phyloP scores from a whole-genome alignment of 352 stramenopile genomes.

The Phytophthora quininea region DNA sequence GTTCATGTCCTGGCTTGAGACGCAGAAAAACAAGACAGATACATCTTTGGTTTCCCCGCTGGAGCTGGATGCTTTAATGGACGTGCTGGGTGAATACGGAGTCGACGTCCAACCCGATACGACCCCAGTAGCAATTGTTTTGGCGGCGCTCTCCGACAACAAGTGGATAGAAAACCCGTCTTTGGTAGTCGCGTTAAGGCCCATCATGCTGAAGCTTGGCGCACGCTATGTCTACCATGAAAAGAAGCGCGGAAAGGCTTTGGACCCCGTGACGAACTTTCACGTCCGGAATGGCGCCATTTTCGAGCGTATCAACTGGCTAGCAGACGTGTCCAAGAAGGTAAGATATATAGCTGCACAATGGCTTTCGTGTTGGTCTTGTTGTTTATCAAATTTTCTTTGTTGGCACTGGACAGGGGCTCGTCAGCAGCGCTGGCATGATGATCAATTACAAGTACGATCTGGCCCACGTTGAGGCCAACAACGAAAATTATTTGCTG shows the following conservation, averaged over 20 bases:
- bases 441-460: slow-evolving; percentile 93
- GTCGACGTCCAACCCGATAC: slow-evolving; percentile 6
- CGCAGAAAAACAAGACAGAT: slow-evolving; percentile 57
- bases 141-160: slow-evolving; percentile 48
- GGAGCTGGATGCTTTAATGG: slow-evolving; percentile 36
- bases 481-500: slow-evolving; percentile 87
- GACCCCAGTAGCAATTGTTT: slow-evolving; percentile 38
- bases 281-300: slow-evolving; percentile 87
- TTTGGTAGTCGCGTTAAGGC: slow-evolving; percentile 54
- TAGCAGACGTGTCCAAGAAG: slow-evolving; percentile 79
- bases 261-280: slow-evolving; percentile 87
- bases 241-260: slow-evolving; percentile 83
- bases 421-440: slow-evolving; percentile 76
- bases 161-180: slow-evolving; percentile 55
- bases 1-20: slow-evolving; percentile 93
- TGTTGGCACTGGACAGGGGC: slow-evolving; percentile 38
- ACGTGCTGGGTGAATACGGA: slow-evolving; percentile 29
- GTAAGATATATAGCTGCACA: slow-evolving; percentile 23
- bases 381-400: slow-evolving; percentile 9
- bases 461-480: slow-evolving; percentile 67
- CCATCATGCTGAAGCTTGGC: slow-evolving; percentile 70
- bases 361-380: background rate
- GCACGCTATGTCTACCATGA: slow-evolving; percentile 77
- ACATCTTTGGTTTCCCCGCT: slow-evolving; percentile 38
- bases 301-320: slow-evolving; percentile 88